Base-by-base conservation (phyloP, 2,329 filamentous ascomycete genomes). In the Polytolypa hystricis region DNA sequence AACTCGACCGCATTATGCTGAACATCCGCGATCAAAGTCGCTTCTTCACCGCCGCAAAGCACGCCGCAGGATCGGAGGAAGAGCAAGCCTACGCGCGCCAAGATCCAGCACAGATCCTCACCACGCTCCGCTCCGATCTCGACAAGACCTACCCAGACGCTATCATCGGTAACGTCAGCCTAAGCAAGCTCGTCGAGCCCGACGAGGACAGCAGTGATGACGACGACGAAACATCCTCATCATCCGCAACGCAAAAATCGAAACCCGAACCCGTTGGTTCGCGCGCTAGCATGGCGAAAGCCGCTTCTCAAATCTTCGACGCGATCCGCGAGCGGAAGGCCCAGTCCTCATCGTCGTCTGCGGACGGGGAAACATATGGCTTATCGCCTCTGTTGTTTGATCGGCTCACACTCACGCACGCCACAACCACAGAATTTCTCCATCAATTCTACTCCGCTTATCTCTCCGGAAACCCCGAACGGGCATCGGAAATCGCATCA, bases 391-490 rank as follows among this genome's bases (percentile, higher is more conserved):
- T 57, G 2, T 63, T 77, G 2, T 77, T 76, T 45, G 77, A 81
- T 46, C 71, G 71, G 12, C 53, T 83, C n/a, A 69, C 66, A 9
- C 69, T 82, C 38, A 94, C 89, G 0, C 86, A 96, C 56, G 87
- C 87, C 36, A 98, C 91, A 0, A 93, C 85, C 0, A 81, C 84
- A 25, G 91, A 98, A 54, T 98, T 96, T 52, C 66, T 98, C n/a
- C 84, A 89, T 50, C 93, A 96, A 57, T 98, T 98, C 65, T 98
- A 89, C 89, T 73, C 76, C 21, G 78, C 87, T 0, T 98, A 93
- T 53, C 70, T 93, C 17, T 95, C 87, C 0, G 89, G 87, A 10
- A 84, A 95, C 53, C 65, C 83, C 1, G 79, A 84, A 41, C 79
- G 84, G 21, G 84, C 84, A 0, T 70, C 71, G 28, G 89, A 98